Percentiles rank a stretch among this genome's conserved stretches.
Evolutionary conservation across 352 stramenopile genomes (phyloP).

Genomic region (Paralagenidium karlingii): DNA sequence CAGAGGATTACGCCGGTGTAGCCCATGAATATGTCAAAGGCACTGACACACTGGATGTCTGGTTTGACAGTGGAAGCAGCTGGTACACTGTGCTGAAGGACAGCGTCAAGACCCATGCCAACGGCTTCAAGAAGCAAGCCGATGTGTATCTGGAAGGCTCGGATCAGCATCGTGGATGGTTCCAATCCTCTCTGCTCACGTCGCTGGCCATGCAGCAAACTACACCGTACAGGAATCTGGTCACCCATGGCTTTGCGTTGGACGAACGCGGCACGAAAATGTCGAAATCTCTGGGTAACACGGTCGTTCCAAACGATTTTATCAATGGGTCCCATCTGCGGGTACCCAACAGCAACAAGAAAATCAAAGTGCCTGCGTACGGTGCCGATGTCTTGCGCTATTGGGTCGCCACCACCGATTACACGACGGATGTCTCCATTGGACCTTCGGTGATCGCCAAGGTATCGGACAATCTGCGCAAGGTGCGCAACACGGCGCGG

Average conservation of each 20-base stretch:
- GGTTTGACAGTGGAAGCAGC: conserved; percentile 94
- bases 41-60: conserved; percentile 98
- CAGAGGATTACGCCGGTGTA: conserved; percentile 32
- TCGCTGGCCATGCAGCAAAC: conserved; percentile 67
- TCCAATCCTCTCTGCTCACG: conserved; percentile 97
- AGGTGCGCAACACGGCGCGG: conserved; percentile 93
- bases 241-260: conserved; percentile 98
- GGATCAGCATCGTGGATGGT: conserved; percentile 98
- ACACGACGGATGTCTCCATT: conserved; percentile 92
- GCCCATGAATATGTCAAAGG: conserved; percentile 90
- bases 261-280: conserved; percentile 98
- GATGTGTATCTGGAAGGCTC: conserved; percentile 96
- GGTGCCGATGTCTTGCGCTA: conserved; percentile 95
- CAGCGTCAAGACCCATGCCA: conserved; percentile 38
- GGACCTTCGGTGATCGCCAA: conserved; percentile 86
- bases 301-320: conserved; percentile 88
- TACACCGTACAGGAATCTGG: conserved; percentile 92
- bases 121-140: conserved; percentile 61
- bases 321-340: conserved; percentile 84
- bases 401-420: conserved; percentile 97
- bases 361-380: conserved; percentile 79
- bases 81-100: conserved; percentile 61
- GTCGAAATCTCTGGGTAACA: conserved; percentile 98
- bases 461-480: conserved; percentile 63
- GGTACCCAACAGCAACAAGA: conserved; percentile 59